These are phyloP conservation scores for Barnettozyma wickerhamii DNA, from an alignment of 805 yeast genomes.

Conservation along the genomic window DNA sequence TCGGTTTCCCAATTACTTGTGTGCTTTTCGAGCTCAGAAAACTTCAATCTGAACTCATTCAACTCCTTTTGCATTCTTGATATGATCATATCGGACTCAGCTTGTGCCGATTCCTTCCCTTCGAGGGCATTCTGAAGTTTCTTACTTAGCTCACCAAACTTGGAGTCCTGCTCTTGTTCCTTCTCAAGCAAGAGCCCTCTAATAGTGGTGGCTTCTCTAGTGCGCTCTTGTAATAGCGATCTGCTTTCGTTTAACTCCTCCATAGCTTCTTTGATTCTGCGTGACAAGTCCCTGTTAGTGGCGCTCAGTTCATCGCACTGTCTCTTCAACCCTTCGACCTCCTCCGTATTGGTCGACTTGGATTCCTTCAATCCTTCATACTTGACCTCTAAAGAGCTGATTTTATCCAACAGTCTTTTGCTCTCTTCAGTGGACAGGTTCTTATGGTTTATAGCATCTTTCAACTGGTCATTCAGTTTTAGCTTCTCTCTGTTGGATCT, in stretches of 20 bases:
- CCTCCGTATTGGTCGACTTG: conserved; percentile 34
- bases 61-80: conserved; percentile 61
- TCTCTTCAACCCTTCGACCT: conserved; percentile 48
- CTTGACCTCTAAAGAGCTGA: conserved; percentile 34
- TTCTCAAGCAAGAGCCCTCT: conserved; percentile 64
- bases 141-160: conserved; percentile 50
- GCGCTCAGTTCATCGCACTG: conserved; percentile 70
- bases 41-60: conserved; percentile 52
- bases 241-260: conserved; percentile 81
- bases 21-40: conserved; percentile 35
- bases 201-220: conserved; percentile 71
- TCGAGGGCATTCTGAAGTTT: conserved; percentile 49
- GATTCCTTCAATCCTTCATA: conserved; percentile 33
- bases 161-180: conserved; percentile 51
- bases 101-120: conserved; percentile 58
- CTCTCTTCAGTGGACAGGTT: conserved; percentile 34
- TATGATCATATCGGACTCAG: conserved; percentile 42
- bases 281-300: conserved; percentile 61
- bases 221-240: conserved; percentile 70
- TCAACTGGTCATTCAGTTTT: conserved; percentile 32
- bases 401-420: conserved; percentile 38
- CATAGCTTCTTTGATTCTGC: conserved; percentile 60
- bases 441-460: conserved; percentile 33
- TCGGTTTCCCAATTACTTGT: conserved; percentile 33
- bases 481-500: conserved; percentile 35